Base-by-base conservation (phyloP, 2,329 filamentous ascomycete species). In the Neonectria faginata region DNA sequence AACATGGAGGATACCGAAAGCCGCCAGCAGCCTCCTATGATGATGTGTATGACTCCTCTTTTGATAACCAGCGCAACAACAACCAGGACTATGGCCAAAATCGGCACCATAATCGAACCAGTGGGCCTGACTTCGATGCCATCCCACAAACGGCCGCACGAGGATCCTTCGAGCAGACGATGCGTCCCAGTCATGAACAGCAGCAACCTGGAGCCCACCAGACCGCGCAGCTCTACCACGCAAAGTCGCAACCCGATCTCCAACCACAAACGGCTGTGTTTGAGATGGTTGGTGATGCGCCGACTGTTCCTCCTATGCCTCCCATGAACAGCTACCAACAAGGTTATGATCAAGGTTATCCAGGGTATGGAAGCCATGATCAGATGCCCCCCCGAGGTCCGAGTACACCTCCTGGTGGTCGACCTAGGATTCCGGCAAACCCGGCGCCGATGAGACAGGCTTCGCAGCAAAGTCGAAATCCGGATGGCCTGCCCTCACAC, bases 211-310 rank as follows among this genome's bases (percentile, higher is more conserved):
- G 80, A 65, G 85, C 79, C 59, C 86, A 79, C 70, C 84, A 80
- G 73, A 83, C 79, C 41, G 85, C 84, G 22, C 84, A 87, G 69
- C 76, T 90, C 55, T 86, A 82, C 63, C 85, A 86, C 64, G 87
- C 88, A 16, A 89, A 89, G 68, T 92, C 90, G 11, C 90, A 92
- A 73, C 89, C 90, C 31, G 86, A 91, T 73, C 79, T 91, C 62
- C 84, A 88, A 68, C 84, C 86, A 3, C 88, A 92, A 70, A 83
- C 88, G 2, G 91, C 91, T 9, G 85, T 92, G 1, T 93, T 93
- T 69, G 92, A 93, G 73, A 91, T 94, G 85, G 89, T 87, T 2
- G 85, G 81, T 27, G 89, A 92, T 70, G 82, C 84, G 20, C 88
- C 87, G 22, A 80, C 83, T 3, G 78, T 89, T 31, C 88, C 89